A percentile compares a stretch with the other conserved stretches of the same genome.
phyloP scores from a whole-genome alignment of 129 eudicot species.

The Pseudognaphalium luteoalbum region DNA sequence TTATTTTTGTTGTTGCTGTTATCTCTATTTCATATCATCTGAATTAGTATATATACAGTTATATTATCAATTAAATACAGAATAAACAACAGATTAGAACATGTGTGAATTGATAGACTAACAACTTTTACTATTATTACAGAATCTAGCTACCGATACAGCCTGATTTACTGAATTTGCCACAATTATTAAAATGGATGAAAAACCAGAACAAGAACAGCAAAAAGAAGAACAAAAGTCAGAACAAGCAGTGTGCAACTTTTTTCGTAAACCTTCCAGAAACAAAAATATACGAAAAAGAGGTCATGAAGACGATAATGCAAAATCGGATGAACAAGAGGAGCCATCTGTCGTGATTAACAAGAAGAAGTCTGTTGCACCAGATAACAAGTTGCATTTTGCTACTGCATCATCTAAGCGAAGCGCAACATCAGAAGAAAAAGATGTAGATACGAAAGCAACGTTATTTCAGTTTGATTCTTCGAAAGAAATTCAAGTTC shows the following conservation, averaged over 20 bases:
- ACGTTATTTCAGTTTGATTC: conserved; percentile 77
- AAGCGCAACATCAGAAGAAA: conserved; percentile 23
- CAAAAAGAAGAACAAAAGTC: conserved; percentile 12
- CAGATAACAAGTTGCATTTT: conserved; percentile 66
- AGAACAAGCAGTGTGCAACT: conserved; percentile 71
- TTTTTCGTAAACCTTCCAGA: conserved; percentile 80
- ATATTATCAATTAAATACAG: background rate
- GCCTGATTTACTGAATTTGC: background rate
- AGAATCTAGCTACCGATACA: too few species aligned
- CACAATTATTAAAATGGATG: conserved; percentile 9
- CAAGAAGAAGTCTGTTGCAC: conserved; percentile 46
- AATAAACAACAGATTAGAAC: background rate
- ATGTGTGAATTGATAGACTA: conserved; percentile 1
- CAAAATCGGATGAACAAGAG: conserved; percentile 43
- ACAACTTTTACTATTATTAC: background rate
- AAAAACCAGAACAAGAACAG: background rate
- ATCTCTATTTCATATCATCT: background rate
- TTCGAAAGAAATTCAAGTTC: conserved; percentile 83
- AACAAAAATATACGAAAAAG: conserved; percentile 79
- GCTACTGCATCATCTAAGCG: conserved; percentile 60
- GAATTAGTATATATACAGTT: background rate
- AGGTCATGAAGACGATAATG: conserved; percentile 46
- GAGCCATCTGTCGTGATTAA: conserved; percentile 42
- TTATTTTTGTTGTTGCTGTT: background rate
- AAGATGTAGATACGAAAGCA: conserved; percentile 41